Percentiles rank a stretch among this genome's conserved stretches.
phyloP scores from a whole-genome alignment of 2,329 filamentous ascomycete genomes.

The Cucurbitaria berberidis region DNA sequence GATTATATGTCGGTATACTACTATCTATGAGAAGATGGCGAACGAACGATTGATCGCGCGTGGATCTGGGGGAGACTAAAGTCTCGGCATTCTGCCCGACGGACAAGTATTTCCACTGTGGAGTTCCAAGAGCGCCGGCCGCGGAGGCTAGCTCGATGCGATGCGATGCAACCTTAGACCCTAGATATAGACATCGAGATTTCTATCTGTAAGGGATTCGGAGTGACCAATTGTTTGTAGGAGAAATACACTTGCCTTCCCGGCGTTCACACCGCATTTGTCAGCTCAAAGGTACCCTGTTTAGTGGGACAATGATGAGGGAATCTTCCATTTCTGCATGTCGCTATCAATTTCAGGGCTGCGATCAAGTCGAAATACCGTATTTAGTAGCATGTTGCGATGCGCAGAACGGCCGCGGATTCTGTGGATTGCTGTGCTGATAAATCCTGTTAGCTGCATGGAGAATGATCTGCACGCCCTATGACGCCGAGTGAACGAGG shows the following conservation, averaged over 20 bases:
- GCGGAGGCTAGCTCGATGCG: constrained; percentile 28
- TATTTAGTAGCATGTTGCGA: neutral
- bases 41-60: neutral
- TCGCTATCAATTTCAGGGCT: neutral
- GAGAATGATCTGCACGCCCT: neutral
- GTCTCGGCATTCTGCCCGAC: constrained; percentile 17
- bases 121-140: constrained; percentile 21
- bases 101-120: constrained; percentile 2
- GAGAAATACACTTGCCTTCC: constrained; percentile 1
- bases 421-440: constrained; percentile 3
- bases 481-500: too few relatives aligned
- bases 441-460: neutral
- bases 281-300: neutral
- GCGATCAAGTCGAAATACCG: neutral
- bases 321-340: neutral
- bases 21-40: neutral
- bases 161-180: neutral
- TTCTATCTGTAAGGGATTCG: neutral
- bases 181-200: neutral
- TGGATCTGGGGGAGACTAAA: constrained; percentile 1
- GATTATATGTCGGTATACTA: neutral
- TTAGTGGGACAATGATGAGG: neutral
- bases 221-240: constrained; percentile 4
- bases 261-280: constrained; percentile 10
- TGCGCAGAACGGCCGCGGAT: constrained; percentile 10